These are phyloP conservation scores for Curvularia eragrostidis DNA, from an alignment of 2,329 filamentous ascomycete genomes.

Conservation along the genomic window DNA sequence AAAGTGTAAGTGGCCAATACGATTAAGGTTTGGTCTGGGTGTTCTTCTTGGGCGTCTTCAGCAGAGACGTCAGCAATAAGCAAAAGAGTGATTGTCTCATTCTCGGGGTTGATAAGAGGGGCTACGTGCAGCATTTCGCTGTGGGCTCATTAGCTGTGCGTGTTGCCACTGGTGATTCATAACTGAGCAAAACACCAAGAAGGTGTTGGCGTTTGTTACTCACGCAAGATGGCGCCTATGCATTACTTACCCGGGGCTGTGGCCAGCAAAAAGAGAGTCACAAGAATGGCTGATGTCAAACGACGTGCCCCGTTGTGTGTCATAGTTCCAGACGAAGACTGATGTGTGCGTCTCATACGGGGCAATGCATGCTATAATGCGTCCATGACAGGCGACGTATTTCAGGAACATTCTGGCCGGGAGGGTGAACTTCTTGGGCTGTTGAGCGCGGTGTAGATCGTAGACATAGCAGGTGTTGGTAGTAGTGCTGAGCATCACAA, in stretches of 20 bases:
- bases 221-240: background rate
- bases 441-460: slow-evolving; percentile 19
- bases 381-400: slow-evolving; percentile 25
- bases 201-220: background rate
- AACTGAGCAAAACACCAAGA: background rate
- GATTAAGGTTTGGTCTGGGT: background rate
- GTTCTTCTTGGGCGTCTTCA: no score
- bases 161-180: background rate
- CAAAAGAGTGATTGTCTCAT: slow-evolving; percentile 18
- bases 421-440: slow-evolving; percentile 33
- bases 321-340: slow-evolving; percentile 42
- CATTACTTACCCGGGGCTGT: slow-evolving; percentile 1
- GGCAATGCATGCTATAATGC: slow-evolving; percentile 33
- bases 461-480: slow-evolving; percentile 30
- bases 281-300: slow-evolving; percentile 25
- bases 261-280: background rate
- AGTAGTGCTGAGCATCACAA: slow-evolving; percentile 32
- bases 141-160: slow-evolving; percentile 5
- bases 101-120: slow-evolving; percentile 22
- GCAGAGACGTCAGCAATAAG: slow-evolving; percentile 6
- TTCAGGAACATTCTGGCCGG: slow-evolving; percentile 8
- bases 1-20: slow-evolving; percentile 22
- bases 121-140: background rate
- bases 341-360: slow-evolving; percentile 2
- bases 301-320: slow-evolving; percentile 30